Evolutionary conservation across 2,329 filamentous ascomycete species (phyloP).

Genomic region (Ophiostoma novo-ulmi): DNA sequence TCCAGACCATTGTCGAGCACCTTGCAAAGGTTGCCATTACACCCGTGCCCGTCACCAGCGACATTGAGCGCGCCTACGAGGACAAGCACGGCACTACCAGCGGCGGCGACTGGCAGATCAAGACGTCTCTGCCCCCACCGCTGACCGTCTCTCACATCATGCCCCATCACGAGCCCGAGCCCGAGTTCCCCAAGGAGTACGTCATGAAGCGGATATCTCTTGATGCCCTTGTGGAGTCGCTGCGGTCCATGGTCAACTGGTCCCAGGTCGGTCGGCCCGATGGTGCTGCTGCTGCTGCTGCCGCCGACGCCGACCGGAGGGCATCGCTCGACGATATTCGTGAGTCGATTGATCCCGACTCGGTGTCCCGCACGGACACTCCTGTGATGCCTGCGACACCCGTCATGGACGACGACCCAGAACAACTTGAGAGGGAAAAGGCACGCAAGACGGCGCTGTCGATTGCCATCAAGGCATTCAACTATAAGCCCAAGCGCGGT

Average conservation of each 20-base stretch:
- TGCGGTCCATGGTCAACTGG: constrained; percentile 91
- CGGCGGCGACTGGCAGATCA: constrained; percentile 75
- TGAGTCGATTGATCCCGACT: constrained; percentile 72
- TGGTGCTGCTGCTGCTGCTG: constrained; percentile 36
- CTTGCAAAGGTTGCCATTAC: constrained; percentile 79
- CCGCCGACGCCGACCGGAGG: constrained; percentile 47
- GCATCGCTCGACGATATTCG: constrained; percentile 53
- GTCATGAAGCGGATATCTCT: constrained; percentile 84
- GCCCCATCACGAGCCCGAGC: constrained; percentile 54
- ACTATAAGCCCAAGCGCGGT: constrained; percentile 94
- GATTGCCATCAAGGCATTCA: constrained; percentile 87
- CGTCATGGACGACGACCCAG: constrained; percentile 73
- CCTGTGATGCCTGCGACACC: constrained; percentile 61
- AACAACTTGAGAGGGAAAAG: constrained; percentile 90
- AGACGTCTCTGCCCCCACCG: constrained; percentile 78
- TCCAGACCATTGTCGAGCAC: constrained; percentile 91
- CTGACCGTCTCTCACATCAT: constrained; percentile 73
- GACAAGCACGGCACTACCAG: constrained; percentile 64
- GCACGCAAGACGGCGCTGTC: constrained; percentile 86
- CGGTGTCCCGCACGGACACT: constrained; percentile 57
- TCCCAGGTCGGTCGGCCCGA: constrained; percentile 63
- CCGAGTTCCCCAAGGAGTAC: constrained; percentile 81
- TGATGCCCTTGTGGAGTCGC: constrained; percentile 79
- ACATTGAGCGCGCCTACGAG: constrained; percentile 81
- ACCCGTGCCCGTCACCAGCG: constrained; percentile 66